phyloP scores from a whole-genome alignment of 768 basidiomycete species.

The Hygrophoropsis aurantiaca region DNA sequence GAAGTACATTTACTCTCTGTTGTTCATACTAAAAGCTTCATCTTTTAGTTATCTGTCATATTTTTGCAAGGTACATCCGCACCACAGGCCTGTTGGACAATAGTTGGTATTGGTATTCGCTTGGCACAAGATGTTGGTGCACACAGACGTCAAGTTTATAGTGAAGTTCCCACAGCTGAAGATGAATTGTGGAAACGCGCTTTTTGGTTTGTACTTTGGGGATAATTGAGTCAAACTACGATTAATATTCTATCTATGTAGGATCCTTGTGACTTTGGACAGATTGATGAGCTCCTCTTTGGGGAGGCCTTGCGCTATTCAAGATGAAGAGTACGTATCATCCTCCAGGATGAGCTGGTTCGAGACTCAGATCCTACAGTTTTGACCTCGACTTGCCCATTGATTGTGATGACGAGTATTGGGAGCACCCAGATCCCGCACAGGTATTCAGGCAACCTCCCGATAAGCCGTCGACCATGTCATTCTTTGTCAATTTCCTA shows the following conservation, averaged over 20 bases:
- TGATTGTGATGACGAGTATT: conserved; percentile 71
- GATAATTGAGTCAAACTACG: background rate
- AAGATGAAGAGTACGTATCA: conserved; percentile 67
- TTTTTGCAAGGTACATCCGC: conserved; percentile 58
- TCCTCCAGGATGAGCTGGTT: background rate
- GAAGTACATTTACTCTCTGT: conserved; percentile 9
- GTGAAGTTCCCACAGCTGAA: conserved; percentile 38
- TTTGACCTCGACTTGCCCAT: conserved; percentile 62
- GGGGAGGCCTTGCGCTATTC: conserved; percentile 66
- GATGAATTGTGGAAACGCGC: conserved; percentile 61
- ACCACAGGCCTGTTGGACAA: conserved; percentile 68
- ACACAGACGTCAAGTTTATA: conserved; percentile 40
- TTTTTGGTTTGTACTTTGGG: conserved; percentile 40
- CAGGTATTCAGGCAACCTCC: conserved; percentile 62
- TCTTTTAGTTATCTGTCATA: conserved; percentile 48
- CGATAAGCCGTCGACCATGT: conserved; percentile 51
- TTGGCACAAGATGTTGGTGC: conserved; percentile 61
- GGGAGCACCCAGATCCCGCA: conserved; percentile 49
- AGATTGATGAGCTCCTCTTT: conserved; percentile 43
- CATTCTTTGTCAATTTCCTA: conserved; percentile 53
- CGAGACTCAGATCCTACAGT: conserved; percentile 29
- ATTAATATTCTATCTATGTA: conserved; percentile 5
- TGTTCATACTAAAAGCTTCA: conserved; percentile 1
- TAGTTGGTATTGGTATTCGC: conserved; percentile 60
- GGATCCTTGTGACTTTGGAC: conserved; percentile 31